A percentile compares a stretch with the other conserved stretches of the same genome.
phyloP scores from a whole-genome alignment of 2,329 filamentous ascomycete genomes.

The Bertia moriformis region DNA sequence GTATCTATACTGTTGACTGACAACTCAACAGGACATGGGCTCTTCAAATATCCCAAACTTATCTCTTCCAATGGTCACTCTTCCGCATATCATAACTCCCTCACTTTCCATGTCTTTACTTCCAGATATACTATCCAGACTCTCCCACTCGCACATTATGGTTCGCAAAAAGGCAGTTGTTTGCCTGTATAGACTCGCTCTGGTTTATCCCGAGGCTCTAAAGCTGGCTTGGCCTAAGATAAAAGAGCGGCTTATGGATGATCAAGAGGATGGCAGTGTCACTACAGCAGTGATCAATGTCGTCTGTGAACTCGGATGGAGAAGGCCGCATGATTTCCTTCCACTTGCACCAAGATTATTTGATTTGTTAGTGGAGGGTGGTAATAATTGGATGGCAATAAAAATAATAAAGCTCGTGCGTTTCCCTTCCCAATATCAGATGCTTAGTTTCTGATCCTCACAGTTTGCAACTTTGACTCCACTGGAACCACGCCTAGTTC shows the following conservation, averaged over 20 bases:
- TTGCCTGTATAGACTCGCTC: slow-evolving; percentile 77
- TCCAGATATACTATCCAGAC: slow-evolving; percentile 69
- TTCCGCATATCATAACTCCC: slow-evolving; percentile 90
- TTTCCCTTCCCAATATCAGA: slow-evolving; percentile 5
- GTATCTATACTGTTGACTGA: slow-evolving; percentile 3
- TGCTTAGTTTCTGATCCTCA: background rate
- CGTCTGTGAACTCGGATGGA: slow-evolving; percentile 87
- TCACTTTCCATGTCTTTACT: slow-evolving; percentile 82
- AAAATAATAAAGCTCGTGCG: slow-evolving; percentile 90
- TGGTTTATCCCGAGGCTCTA: slow-evolving; percentile 93
- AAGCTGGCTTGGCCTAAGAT: slow-evolving; percentile 93
- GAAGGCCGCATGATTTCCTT: slow-evolving; percentile 83
- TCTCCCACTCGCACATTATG: slow-evolving; percentile 71
- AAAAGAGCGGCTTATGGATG: slow-evolving; percentile 83
- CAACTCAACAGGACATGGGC: slow-evolving; percentile 49
- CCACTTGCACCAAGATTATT: slow-evolving; percentile 83
- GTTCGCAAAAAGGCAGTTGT: slow-evolving; percentile 94
- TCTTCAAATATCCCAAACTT: slow-evolving; percentile 62
- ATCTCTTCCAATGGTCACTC: slow-evolving; percentile 69
- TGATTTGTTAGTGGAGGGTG: slow-evolving; percentile 76
- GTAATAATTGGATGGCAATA: slow-evolving; percentile 99
- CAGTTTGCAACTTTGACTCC: slow-evolving; percentile 91
- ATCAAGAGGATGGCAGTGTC: slow-evolving; percentile 78
- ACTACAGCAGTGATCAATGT: slow-evolving; percentile 95
- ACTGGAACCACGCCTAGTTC: slow-evolving; percentile 76